Conservation (phyloP, 192 early-diverging fungal genomes). For the Chytriomyces sp. region DNA sequence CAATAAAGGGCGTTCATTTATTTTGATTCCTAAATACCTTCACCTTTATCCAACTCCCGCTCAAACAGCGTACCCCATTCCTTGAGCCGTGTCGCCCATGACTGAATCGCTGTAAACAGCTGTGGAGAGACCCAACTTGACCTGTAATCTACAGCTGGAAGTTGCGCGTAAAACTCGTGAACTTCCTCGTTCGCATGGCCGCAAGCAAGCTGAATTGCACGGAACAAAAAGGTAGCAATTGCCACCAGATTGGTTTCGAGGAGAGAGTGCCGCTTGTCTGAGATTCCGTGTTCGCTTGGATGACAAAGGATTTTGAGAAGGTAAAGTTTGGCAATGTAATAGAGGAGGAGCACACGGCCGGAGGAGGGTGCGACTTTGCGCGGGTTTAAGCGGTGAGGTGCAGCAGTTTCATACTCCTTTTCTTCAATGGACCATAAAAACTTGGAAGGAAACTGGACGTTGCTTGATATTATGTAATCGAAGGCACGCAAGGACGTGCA, state of each 20-base stretch:
- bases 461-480: conserved; percentile 3
- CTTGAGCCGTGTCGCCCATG: background rate
- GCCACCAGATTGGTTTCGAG: conserved; percentile 22
- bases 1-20: background rate
- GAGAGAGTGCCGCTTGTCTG: conserved; percentile 8
- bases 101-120: conserved; percentile 20
- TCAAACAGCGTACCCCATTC: background rate
- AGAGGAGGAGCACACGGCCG: background rate
- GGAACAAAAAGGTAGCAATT: conserved; percentile 13
- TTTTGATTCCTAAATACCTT: background rate
- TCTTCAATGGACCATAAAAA: conserved; percentile 8
- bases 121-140: conserved; percentile 7
- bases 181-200: conserved; percentile 2
- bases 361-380: background rate
- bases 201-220: conserved; percentile 10
- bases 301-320: conserved; percentile 6
- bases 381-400: background rate
- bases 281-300: conserved; percentile 3
- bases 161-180: conserved; percentile 2
- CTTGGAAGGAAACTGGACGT: conserved; percentile 6
- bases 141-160: conserved; percentile 14
- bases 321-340: conserved; percentile 16
- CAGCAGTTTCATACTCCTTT: background rate
- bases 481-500: background rate
- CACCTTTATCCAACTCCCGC: conserved; percentile 11